Evolutionary conservation across 1,284 basidiomycete species (phyloP).

Genomic region (Leucoagaricus sp.): DNA sequence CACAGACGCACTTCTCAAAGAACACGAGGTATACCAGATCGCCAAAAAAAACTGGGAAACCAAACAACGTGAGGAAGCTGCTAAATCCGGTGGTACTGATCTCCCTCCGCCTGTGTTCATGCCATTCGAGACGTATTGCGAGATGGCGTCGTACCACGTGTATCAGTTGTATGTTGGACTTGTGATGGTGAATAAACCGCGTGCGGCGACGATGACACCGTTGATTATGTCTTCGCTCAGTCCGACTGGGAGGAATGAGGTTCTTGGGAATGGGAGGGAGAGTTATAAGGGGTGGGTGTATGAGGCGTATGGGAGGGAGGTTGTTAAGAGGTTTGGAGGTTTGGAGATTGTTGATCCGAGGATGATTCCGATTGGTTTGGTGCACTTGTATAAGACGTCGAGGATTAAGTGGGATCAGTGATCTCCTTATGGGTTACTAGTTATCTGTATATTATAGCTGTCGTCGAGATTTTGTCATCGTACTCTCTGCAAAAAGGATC

Average conservation of each 20-base stretch:
- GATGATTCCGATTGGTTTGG: conserved; percentile 45
- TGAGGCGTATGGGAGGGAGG: conserved; percentile 41
- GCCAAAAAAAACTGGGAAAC: conserved; percentile 32
- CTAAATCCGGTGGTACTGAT: background rate
- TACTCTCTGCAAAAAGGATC: too few species aligned
- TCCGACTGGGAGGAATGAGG: background rate
- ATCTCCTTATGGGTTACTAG: background rate
- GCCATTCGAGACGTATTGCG: conserved; percentile 35
- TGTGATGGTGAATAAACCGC: conserved; percentile 1
- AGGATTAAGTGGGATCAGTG: conserved; percentile 44
- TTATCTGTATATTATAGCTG: too few species aligned
- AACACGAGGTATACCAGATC: conserved; percentile 21
- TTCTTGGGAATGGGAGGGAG: conserved; percentile 23
- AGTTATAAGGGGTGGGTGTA: conserved; percentile 41
- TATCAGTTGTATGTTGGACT: background rate
- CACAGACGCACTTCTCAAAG: conserved; percentile 5
- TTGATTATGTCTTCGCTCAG: background rate
- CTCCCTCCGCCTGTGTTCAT: conserved; percentile 29
- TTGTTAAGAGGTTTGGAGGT: conserved; percentile 44
- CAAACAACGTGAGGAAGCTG: conserved; percentile 5
- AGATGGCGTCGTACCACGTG: conserved; percentile 1
- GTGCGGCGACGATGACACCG: background rate
- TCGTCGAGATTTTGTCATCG: too few species aligned
- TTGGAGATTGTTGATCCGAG: conserved; percentile 41
- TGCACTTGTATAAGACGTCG: conserved; percentile 40